A percentile compares a stretch with the other conserved stretches of the same genome.
Evolutionary conservation across 345 rosid species (phyloP).

Genomic region (Ceriops tagal): DNA sequence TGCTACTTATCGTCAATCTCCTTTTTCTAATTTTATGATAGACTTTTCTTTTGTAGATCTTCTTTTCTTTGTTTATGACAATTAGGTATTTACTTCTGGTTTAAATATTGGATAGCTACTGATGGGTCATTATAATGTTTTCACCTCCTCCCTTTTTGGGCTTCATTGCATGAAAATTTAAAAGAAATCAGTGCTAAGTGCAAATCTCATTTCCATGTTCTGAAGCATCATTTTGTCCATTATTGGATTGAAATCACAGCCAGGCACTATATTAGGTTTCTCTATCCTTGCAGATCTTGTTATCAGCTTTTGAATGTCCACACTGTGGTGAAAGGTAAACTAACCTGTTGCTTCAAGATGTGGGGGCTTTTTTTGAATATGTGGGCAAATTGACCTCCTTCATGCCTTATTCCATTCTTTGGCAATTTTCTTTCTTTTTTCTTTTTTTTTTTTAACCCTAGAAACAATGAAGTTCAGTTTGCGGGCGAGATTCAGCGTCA

Average conservation of each 20-base stretch:
- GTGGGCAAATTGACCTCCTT: not conserved
- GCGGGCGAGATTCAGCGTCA: conserved; percentile 88
- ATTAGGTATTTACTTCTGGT: not conserved
- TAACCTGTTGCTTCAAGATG: conserved; percentile 4
- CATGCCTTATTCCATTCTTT: not conserved
- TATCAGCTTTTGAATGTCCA: conserved; percentile 88
- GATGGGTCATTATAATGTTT: too few relatives aligned
- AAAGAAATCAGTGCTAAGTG: not conserved
- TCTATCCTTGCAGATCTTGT: conserved; percentile 51
- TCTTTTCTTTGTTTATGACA: not conserved
- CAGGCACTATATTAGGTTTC: too few relatives aligned
- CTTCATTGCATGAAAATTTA: not conserved
- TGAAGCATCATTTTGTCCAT: too few relatives aligned
- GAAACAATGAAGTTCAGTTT: conserved; percentile 96
- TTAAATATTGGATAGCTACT: not conserved
- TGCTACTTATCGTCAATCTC: not conserved
- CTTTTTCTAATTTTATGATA: not conserved
- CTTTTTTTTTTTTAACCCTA: conserved; percentile 13
- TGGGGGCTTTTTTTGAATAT: not conserved
- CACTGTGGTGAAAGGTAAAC: conserved; percentile 85
- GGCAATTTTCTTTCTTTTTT: not conserved
- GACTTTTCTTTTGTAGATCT: not conserved
- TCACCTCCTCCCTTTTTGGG: not conserved
- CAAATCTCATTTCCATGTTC: too few relatives aligned
- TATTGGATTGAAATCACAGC: too few relatives aligned